phyloP scores from a whole-genome alignment of 768 basidiomycete genomes.

The Leccinum fibrillosum region DNA sequence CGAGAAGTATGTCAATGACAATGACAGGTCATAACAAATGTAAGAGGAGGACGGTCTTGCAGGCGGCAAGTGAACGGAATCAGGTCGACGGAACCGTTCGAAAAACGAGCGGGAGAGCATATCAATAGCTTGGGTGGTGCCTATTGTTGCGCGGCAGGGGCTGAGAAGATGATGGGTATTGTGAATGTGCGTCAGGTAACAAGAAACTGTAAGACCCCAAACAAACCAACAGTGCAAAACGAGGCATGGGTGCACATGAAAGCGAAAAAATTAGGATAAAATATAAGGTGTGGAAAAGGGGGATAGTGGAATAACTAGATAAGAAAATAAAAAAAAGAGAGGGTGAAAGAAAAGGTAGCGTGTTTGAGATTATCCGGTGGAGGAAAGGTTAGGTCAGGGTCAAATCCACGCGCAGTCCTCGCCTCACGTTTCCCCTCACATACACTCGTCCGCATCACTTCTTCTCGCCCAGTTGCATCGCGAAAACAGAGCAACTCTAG shows the following conservation, averaged over 20 bases:
- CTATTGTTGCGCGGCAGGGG: conserved; percentile 19
- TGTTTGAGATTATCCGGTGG: conserved; percentile 20
- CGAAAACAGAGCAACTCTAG: not conserved
- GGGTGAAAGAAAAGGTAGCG: conserved; percentile 18
- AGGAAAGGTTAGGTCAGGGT: conserved; percentile 15
- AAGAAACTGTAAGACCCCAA: conserved; percentile 15
- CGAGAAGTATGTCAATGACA: conserved; percentile 12
- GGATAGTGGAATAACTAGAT: conserved; percentile 29
- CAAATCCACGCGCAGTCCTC: conserved; percentile 16
- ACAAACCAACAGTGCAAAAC: conserved; percentile 16
- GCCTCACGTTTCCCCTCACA: conserved; percentile 2
- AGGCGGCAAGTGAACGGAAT: conserved; percentile 9
- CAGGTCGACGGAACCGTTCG: conserved; percentile 11
- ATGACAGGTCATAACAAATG: conserved; percentile 24
- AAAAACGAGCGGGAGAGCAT: conserved; percentile 27
- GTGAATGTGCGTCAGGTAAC: conserved; percentile 23
- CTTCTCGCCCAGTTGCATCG: conserved; percentile 3
- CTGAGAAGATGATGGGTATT: conserved; percentile 19
- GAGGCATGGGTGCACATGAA: conserved; percentile 19
- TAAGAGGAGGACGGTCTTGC: conserved; percentile 7
- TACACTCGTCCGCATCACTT: conserved; percentile 10
- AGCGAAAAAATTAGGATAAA: conserved; percentile 25
- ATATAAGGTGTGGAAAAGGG: conserved; percentile 19
- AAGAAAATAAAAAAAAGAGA: conserved; percentile 26
- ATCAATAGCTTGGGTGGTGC: conserved; percentile 21